These are phyloP conservation scores for Hanseniaspora valbyensis DNA, from an alignment of 805 yeast species.

Conservation along the genomic window DNA sequence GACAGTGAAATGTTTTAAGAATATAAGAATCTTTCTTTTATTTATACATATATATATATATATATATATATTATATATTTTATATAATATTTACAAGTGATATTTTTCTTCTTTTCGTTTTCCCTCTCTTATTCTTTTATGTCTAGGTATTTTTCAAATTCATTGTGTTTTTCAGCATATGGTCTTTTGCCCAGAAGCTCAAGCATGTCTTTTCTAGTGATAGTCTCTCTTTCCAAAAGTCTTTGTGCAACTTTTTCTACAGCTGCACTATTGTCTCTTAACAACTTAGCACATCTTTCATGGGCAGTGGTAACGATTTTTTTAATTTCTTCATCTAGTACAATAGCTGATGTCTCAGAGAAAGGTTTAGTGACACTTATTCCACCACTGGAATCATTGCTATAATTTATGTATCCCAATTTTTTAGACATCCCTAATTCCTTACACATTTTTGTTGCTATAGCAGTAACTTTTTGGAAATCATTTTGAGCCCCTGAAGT, in stretches of 20 bases:
- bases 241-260: constrained; percentile 83
- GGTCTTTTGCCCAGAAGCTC: constrained; percentile 82
- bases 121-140: constrained; percentile 11
- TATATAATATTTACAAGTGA: background rate
- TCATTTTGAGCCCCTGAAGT: constrained; percentile 96
- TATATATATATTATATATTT: background rate
- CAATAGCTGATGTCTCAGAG: constrained; percentile 72
- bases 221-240: constrained; percentile 72
- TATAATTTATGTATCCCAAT: constrained; percentile 68
- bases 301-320: constrained; percentile 69
- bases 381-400: constrained; percentile 58
- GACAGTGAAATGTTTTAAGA: constrained; percentile 10
- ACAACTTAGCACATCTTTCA: constrained; percentile 52
- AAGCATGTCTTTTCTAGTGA: constrained; percentile 90
- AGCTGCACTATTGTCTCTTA: constrained; percentile 59
- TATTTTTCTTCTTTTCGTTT: no score
- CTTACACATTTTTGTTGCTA: constrained; percentile 89
- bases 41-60: background rate
- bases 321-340: constrained; percentile 74
- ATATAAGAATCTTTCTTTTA: background rate
- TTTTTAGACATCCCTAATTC: constrained; percentile 82
- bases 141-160: constrained; percentile 78
- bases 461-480: constrained; percentile 86
- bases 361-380: constrained; percentile 68
- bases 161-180: constrained; percentile 80